Base-by-base conservation (phyloP, 768 basidiomycete species). In the Lepiota venenata region DNA sequence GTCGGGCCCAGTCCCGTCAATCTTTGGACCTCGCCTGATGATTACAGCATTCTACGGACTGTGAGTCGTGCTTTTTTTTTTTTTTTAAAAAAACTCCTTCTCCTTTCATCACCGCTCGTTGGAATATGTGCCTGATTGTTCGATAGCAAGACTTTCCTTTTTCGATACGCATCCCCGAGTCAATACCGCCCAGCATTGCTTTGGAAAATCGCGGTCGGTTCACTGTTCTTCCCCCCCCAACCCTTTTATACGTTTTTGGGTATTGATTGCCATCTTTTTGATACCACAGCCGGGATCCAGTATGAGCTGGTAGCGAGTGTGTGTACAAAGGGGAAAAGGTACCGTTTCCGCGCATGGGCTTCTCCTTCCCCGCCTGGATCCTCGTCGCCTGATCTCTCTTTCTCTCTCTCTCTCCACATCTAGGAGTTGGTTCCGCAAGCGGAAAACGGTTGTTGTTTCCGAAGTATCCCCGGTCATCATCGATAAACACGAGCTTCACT, bases 401-500 rank as follows among this genome's bases (percentile, higher is more conserved):
- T n/a, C n/a, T n/a, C n/a, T n/a, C n/a, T n/a, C n/a, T n/a, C n/a
- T n/a, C n/a, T n/a, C n/a, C n/a, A 35, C 56, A 47, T 29, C n/a
- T 64, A 91, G 91, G 64, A 84, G 91, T 5, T 85, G 95, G 65
- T 80, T 96, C 52, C 90, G 91, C 35, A 84, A 87, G 58, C 84
- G 88, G 60, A 87, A 90, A 63, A 80, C 87, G 1, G 74, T 81
- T 18, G 79, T 90, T 40, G 70, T 83, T 27, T 82, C 85, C n/a
- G 80, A 84, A 11, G 76, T 82, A 16, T 81, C 88, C 32, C 73
- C 79, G 11, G 86, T 97, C 42, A 81, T 85, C 58, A 91, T 97
- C 62, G 89, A 92, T 75, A 97, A 96, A 68, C 93, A 96, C 64
- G 94, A 96, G 59, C 74, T 95, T 6, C 93, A 96, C 63, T 88